Percentiles rank a stretch among this genome's conserved stretches.
Evolutionary conservation across 2,329 filamentous ascomycete species (phyloP).

Genomic region (Cadophora sp.): DNA sequence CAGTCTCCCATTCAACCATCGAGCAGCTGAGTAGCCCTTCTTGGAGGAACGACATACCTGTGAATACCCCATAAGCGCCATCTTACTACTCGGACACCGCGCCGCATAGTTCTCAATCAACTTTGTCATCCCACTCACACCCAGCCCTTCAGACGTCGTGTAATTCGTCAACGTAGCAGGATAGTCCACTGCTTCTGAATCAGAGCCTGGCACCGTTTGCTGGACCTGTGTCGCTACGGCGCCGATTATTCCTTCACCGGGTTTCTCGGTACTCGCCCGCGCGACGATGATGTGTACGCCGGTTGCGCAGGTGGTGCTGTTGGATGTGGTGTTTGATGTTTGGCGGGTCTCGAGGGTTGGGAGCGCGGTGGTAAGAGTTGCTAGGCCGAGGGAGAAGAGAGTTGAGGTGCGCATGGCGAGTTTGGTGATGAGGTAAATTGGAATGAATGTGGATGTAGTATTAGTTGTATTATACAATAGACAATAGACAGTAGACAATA

Average conservation of each 20-base stretch:
- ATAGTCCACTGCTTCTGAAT: conserved; percentile 45
- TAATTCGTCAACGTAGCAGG: conserved; percentile 43
- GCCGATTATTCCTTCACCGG: conserved; percentile 45
- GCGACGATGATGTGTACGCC: conserved; percentile 47
- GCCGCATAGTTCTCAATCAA: conserved; percentile 43
- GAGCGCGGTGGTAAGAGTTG: background rate
- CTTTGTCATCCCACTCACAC: conserved; percentile 43
- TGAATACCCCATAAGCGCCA: conserved; percentile 48
- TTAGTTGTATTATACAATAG: background rate
- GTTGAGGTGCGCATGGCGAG: background rate
- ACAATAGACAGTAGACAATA: conserved; percentile 5
- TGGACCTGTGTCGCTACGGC: conserved; percentile 44
- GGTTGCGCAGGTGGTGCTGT: conserved; percentile 20
- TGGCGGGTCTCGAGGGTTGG: background rate
- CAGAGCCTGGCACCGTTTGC: conserved; percentile 43
- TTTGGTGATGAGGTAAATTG: background rate
- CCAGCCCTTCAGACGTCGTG: conserved; percentile 39
- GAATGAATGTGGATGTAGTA: background rate
- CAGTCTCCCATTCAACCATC: conserved; percentile 10
- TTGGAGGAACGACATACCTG: conserved; percentile 33
- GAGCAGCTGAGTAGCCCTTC: background rate
- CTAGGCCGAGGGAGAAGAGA: background rate
- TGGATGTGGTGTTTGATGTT: conserved; percentile 1
- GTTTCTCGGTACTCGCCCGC: conserved; percentile 44
- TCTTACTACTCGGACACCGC: conserved; percentile 40